Percentiles rank a stretch among this genome's conserved stretches.
Evolutionary conservation across 148 eudicot species (phyloP).

Genomic region (Dianthus caryophyllus): DNA sequence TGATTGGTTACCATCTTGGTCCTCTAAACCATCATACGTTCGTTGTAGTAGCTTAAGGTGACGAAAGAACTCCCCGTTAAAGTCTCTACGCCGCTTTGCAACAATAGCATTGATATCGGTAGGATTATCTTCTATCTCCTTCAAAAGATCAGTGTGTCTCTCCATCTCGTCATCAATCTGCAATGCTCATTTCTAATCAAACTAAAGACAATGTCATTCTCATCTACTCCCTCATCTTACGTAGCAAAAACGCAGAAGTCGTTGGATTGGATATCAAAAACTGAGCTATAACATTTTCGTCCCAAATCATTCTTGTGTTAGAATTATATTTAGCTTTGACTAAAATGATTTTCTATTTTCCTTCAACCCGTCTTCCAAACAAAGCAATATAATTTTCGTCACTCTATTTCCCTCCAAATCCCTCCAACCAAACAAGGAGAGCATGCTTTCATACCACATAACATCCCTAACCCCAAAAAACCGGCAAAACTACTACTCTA

Average conservation of each 20-base stretch:
- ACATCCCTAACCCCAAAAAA: not conserved
- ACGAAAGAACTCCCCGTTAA: conserved; percentile 72
- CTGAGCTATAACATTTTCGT: no score
- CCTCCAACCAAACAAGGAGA: not conserved
- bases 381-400: no score
- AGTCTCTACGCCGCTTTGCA: conserved; percentile 75
- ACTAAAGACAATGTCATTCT: not conserved
- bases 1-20: conserved; percentile 67
- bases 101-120: conserved; percentile 82
- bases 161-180: conserved; percentile 99
- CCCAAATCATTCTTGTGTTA: no score
- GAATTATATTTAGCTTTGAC: no score
- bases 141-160: conserved; percentile 61
- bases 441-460: not conserved
- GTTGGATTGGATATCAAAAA: no score
- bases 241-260: no score
- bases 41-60: conserved; percentile 69
- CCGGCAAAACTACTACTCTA: not conserved
- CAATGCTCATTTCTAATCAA: conserved; percentile 35
- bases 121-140: conserved; percentile 76
- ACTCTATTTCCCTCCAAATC: no score
- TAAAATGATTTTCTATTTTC: no score
- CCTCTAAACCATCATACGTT: conserved; percentile 74
- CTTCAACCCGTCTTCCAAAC: no score
- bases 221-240: no score